phyloP scores from a whole-genome alignment of 2,329 filamentous ascomycete species.

The Atkinsonella hypoxylon region DNA sequence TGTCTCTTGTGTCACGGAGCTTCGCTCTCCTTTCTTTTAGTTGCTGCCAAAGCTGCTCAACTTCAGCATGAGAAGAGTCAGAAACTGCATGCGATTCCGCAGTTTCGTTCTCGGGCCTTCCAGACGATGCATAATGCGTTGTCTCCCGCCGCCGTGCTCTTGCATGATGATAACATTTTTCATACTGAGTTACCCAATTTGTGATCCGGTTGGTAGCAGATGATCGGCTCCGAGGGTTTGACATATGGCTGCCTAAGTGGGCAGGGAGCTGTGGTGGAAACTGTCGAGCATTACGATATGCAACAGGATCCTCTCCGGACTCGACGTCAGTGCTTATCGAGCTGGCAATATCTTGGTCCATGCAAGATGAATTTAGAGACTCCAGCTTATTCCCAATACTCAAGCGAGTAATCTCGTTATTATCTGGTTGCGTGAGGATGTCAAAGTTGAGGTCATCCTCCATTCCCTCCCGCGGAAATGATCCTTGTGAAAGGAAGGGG shows the following conservation, averaged over 20 bases:
- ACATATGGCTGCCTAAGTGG: slow-evolving; percentile 10
- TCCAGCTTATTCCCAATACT: background rate
- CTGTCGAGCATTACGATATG: slow-evolving; percentile 18
- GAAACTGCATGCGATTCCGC: background rate
- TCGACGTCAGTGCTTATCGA: slow-evolving; percentile 11
- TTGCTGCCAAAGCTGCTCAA: slow-evolving; percentile 24
- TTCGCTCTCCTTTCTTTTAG: slow-evolving; percentile 22
- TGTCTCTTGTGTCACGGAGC: slow-evolving; percentile 16
- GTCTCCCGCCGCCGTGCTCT: slow-evolving; percentile 8
- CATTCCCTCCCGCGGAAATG: background rate
- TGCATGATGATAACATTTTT: slow-evolving; percentile 15
- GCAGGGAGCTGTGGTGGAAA: slow-evolving; percentile 23
- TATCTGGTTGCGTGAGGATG: background rate
- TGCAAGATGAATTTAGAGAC: slow-evolving; percentile 5
- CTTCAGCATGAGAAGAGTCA: slow-evolving; percentile 16
- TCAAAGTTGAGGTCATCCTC: background rate
- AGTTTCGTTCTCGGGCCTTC: slow-evolving; percentile 5
- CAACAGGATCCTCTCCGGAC: slow-evolving; percentile 18
- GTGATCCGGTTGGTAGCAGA: slow-evolving; percentile 21
- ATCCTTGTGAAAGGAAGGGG: background rate
- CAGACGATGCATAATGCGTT: slow-evolving; percentile 3
- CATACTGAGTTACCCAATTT: slow-evolving; percentile 22
- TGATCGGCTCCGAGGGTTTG: slow-evolving; percentile 14
- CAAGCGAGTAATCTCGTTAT: background rate
- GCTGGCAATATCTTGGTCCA: background rate